phyloP scores from a whole-genome alignment of 2,329 filamentous ascomycete genomes.

The Arthrobotrys conoides region DNA sequence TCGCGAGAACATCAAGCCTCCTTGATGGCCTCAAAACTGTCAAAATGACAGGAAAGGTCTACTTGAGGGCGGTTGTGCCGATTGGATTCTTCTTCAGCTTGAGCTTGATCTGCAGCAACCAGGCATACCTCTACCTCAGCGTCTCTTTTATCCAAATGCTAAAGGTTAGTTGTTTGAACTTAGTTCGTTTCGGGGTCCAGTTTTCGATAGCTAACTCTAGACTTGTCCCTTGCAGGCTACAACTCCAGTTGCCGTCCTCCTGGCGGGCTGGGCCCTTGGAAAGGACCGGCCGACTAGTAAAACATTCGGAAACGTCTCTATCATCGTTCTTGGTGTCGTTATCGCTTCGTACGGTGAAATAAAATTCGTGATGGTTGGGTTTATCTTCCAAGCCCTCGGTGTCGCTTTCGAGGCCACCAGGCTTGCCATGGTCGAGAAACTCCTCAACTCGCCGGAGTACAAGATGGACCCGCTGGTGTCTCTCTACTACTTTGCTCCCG shows the following conservation, averaged over 20 bases:
- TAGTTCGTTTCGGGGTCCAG: neutral
- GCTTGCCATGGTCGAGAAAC: slow-evolving; percentile 85
- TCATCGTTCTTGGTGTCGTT: slow-evolving; percentile 94
- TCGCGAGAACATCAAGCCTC: slow-evolving; percentile 88
- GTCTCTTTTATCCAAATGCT: slow-evolving; percentile 99
- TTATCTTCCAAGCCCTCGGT: slow-evolving; percentile 83
- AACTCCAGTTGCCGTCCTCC: slow-evolving; percentile 90
- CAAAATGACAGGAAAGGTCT: slow-evolving; percentile 96
- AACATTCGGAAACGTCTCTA: slow-evolving; percentile 90
- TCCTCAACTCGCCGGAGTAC: slow-evolving; percentile 85
- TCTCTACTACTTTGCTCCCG: slow-evolving; percentile 89
- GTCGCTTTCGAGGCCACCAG: slow-evolving; percentile 86
- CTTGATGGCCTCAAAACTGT: slow-evolving; percentile 96
- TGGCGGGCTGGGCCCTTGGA: slow-evolving; percentile 89
- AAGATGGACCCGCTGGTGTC: slow-evolving; percentile 94
- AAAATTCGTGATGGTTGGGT: slow-evolving; percentile 85
- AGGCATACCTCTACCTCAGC: slow-evolving; percentile 94
- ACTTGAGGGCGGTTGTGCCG: slow-evolving; percentile 91
- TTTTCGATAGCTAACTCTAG: neutral
- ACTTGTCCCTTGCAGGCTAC: slow-evolving; percentile 76
- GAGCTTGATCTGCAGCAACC: slow-evolving; percentile 95
- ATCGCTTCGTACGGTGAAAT: slow-evolving; percentile 97
- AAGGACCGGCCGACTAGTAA: slow-evolving; percentile 86
- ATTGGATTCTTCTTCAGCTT: slow-evolving; percentile 97
- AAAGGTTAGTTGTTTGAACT: slow-evolving; percentile 75